Evolutionary conservation across 176 grass and related monocot species (phyloP).

Genomic region (Melocanna baccifera): DNA sequence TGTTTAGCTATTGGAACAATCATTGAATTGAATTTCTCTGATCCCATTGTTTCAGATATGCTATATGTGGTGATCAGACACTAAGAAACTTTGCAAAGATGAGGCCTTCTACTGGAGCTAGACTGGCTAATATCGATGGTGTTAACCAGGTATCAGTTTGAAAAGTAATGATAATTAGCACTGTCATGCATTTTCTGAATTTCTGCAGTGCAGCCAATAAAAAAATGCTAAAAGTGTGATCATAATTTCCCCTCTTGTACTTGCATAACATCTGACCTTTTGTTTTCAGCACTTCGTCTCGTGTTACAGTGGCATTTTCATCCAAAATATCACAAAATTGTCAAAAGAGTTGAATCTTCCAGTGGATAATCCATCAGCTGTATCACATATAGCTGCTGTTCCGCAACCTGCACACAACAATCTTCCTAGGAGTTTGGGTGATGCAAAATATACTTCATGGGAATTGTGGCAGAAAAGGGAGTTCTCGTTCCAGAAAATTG

Average conservation of each 20-base stretch:
- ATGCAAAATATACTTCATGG: slow-evolving; percentile 68
- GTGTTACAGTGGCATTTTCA: slow-evolving; percentile 58
- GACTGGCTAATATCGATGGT: slow-evolving; percentile 87
- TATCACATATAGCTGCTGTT: slow-evolving; percentile 27
- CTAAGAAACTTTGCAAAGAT: slow-evolving; percentile 75
- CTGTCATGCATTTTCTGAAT: neutral
- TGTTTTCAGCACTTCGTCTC: slow-evolving; percentile 71
- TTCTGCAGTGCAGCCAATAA: neutral
- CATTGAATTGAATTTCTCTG: slow-evolving; percentile 5
- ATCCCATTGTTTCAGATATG: slow-evolving; percentile 63
- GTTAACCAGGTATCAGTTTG: slow-evolving; percentile 74
- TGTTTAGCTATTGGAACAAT: slow-evolving; percentile 13
- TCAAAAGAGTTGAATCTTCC: slow-evolving; percentile 69
- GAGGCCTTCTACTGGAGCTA: slow-evolving; percentile 76
- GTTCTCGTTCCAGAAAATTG: slow-evolving; percentile 71
- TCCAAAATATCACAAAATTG: slow-evolving; percentile 57
- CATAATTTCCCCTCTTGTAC: neutral
- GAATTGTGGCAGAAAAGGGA: slow-evolving; percentile 70
- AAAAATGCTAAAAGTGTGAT: neutral
- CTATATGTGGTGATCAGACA: slow-evolving; percentile 94
- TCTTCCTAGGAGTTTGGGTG: slow-evolving; percentile 49
- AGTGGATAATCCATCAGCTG: slow-evolving; percentile 40
- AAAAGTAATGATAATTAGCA: neutral
- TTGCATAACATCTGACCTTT: slow-evolving; percentile 10
- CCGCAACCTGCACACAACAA: slow-evolving; percentile 30